Evolutionary conservation across 2,329 filamentous ascomycete genomes (phyloP), one percentile per base, ranked within the genome.

Genomic region (Epichloe uncinata): DNA sequence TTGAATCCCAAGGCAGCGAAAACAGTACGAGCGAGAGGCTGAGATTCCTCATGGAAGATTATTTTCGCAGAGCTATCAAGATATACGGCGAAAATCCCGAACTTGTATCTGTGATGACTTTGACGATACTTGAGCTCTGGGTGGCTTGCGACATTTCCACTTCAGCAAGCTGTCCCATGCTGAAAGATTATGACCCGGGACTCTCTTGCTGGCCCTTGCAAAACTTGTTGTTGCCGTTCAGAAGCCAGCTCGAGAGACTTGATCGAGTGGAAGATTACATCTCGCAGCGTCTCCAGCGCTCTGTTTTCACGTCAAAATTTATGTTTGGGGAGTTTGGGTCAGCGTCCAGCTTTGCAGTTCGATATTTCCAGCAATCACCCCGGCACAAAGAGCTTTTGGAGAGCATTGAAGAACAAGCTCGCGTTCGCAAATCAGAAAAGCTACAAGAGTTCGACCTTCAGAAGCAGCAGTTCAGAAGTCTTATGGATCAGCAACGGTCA

Each of bases 51-150:
- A 66, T 75, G 2, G 35, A 60, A 5, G 12, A 12, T 0, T 77
- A 77, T 47, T 57, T 68, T 43, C 6, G 7, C 0, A 3, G 20
- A 1, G 69, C 49, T 12, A 67, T 0, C 41, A 43, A 0, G 0
- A 0, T 0, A 1, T 81, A 80, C 40, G 1, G 41, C 0, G 52
- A 41, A 0, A 68, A 70, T 2, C 73, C 79, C 0, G 70, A 75
- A 52, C 62, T 61, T 0, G 56, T 65, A 0, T 84, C 81, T 0
- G 53, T 71, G 4, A 80, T 81, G 73, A 51, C 79, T 3, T 66
- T 84, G 0, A 77, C 72, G 0, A 55, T 76, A 0, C 55, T 79
- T 3, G 77, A 82, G 49, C 58, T 84, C 0, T 84, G 80, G 81
- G 58, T 77, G 7, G 74, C 74, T 0, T 69, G 72, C 9, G 79